A percentile compares a stretch with the other conserved stretches of the same genome.
Evolutionary conservation across 2,329 filamentous ascomycete species (phyloP).

Genomic region (Cryphonectria parasitica): DNA sequence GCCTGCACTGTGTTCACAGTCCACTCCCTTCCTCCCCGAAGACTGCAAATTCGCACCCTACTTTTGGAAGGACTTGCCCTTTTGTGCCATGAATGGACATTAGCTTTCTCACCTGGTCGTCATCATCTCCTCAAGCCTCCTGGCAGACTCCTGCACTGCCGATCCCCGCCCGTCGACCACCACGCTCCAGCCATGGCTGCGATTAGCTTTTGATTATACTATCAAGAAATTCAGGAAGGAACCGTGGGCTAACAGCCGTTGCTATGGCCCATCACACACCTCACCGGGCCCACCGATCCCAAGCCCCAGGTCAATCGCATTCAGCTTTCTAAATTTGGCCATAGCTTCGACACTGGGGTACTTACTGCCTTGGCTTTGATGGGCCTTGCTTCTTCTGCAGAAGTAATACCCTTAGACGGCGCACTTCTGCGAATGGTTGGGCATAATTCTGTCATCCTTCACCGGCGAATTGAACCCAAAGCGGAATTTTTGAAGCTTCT

Average conservation of each 20-base stretch:
- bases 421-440: background rate
- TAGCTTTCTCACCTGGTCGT: background rate
- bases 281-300: background rate
- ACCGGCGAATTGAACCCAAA: background rate
- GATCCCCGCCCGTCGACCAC: background rate
- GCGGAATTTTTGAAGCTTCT: background rate
- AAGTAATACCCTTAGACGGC: slow-evolving; percentile 14
- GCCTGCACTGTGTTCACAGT: slow-evolving; percentile 5
- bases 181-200: background rate
- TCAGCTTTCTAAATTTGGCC: slow-evolving; percentile 16
- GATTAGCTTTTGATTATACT: background rate
- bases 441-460: background rate
- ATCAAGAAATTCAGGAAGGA: background rate
- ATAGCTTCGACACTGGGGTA: background rate
- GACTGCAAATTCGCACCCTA: background rate
- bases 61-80: background rate
- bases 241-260: background rate
- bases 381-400: slow-evolving; percentile 16
- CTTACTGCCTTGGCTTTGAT: background rate
- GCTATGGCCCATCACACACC: background rate
- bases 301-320: background rate
- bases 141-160: background rate
- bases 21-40: background rate
- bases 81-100: background rate
- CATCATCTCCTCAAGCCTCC: background rate